Evolutionary conservation across 2,329 filamentous ascomycete genomes (phyloP), one percentile per base, ranked within the genome.

Genomic region (Harringtonia lauricola): DNA sequence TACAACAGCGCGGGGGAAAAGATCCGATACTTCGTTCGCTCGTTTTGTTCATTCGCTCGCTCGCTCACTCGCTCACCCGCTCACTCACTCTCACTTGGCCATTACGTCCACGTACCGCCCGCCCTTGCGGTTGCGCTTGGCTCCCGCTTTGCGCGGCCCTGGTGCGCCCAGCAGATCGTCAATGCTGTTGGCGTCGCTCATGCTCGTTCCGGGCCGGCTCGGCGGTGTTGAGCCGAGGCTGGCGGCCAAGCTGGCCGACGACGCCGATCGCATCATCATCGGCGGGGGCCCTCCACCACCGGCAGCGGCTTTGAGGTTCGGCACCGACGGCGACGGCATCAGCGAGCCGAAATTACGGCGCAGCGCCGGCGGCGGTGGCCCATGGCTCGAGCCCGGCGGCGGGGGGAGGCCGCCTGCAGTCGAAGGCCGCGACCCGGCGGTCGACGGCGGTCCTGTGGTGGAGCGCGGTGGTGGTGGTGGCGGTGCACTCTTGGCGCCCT

Each of bases 91-190:
- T 38, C 64, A 74, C 56, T 86, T 81, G 10, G 83, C 84, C 88
- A 96, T 95, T 47, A 98, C 87, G 72, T 98, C 92, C 26, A 98
- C 81, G 68, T 98, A 98, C 24, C 89, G 72, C 26, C 87, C 83
- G 19, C 82, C 79, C 70, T 88, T 95, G 68, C 87, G 86, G 55
- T 76, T 70, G 61, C 83, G 86, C 60, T 78, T 84, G 51, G 57
- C 65, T 1, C 71, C 72, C 6, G 71, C 67, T 54, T 84, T 89
- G 50, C 85, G 75, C 17, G 83, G 75, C 26, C 72, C 76, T 4
- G 83, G 77, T 5, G 83, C 80, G 6, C 86, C 86, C 19, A 98
- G 68, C 49, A 98, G 67, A 60, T 98, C 92, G 55, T 98, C 92
- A 57, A 98, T 94, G 54, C 84, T 92, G 62, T 82, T 94, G n/a